Evolutionary conservation across 768 basidiomycete genomes (phyloP).

Genomic region (Stropharia rugosoannulata): DNA sequence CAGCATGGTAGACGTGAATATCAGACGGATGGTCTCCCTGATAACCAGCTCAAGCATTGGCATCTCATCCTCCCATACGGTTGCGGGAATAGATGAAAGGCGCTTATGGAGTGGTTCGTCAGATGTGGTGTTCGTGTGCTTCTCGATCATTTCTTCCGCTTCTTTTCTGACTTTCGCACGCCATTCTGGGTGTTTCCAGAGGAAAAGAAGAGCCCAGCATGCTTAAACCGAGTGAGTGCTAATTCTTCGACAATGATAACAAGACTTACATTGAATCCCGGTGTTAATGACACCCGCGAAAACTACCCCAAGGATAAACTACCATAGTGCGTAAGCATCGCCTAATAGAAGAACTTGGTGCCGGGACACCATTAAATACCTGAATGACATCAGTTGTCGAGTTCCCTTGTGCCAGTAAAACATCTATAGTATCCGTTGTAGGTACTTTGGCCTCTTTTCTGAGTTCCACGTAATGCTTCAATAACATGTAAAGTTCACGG

Average conservation of each 20-base stretch:
- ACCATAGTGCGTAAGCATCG: background rate
- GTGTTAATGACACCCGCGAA: constrained; percentile 39
- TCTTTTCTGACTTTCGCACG: constrained; percentile 29
- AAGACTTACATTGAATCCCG: constrained; percentile 32
- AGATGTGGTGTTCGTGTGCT: constrained; percentile 24
- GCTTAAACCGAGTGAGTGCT: constrained; percentile 18
- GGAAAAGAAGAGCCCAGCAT: constrained; percentile 37
- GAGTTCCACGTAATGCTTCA: constrained; percentile 27
- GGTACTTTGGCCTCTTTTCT: constrained; percentile 24
- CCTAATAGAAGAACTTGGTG: background rate
- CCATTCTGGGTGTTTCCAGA: constrained; percentile 35
- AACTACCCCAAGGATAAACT: constrained; percentile 32
- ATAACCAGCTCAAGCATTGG: constrained; percentile 36
- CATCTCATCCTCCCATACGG: constrained; percentile 41
- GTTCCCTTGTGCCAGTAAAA: constrained; percentile 30
- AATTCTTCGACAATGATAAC: background rate
- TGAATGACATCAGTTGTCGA: constrained; percentile 25
- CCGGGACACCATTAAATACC: constrained; percentile 10
- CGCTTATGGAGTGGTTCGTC: constrained; percentile 31
- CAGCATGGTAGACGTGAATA: constrained; percentile 25
- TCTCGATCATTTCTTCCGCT: constrained; percentile 27
- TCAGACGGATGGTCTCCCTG: constrained; percentile 39
- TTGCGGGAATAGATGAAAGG: constrained; percentile 32
- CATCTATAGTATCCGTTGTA: constrained; percentile 32
- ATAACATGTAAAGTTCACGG: constrained; percentile 25